A percentile compares a stretch with the other conserved stretches of the same genome.
Evolutionary conservation across 148 eudicot species (phyloP).

Genomic region (Gaultheria prostrata): DNA sequence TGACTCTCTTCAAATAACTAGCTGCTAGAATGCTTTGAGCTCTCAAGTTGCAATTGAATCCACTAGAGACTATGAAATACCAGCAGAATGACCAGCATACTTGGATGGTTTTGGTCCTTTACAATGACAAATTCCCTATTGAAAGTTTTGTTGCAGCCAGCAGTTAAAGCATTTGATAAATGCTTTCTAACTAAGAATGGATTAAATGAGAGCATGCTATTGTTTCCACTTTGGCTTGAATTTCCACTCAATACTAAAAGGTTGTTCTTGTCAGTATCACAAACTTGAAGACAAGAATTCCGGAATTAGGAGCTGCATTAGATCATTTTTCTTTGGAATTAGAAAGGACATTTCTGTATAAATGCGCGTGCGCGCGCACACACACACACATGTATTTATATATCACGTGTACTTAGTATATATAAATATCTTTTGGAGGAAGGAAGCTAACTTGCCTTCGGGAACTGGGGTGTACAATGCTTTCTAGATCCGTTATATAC

Average conservation of each 20-base stretch:
- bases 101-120: neutral
- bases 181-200: neutral
- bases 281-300: neutral
- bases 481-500: neutral
- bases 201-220: neutral
- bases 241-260: neutral
- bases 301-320: neutral
- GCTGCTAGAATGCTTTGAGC: neutral
- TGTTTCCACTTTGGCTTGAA: neutral
- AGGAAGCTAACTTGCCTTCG: neutral
- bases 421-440: neutral
- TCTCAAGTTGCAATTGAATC: neutral
- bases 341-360: neutral
- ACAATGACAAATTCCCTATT: neutral
- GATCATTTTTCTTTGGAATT: neutral
- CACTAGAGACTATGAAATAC: neutral
- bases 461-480: neutral
- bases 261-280: neutral
- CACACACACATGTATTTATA: neutral
- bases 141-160: neutral
- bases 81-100: neutral
- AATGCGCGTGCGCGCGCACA: no score
- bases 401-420: neutral
- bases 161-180: neutral
- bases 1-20: neutral